A percentile compares a stretch with the other conserved stretches of the same genome.
These are phyloP conservation scores for Euphorbia celastroides DNA, from an alignment of 441 rosid species.

Conservation along the genomic window DNA sequence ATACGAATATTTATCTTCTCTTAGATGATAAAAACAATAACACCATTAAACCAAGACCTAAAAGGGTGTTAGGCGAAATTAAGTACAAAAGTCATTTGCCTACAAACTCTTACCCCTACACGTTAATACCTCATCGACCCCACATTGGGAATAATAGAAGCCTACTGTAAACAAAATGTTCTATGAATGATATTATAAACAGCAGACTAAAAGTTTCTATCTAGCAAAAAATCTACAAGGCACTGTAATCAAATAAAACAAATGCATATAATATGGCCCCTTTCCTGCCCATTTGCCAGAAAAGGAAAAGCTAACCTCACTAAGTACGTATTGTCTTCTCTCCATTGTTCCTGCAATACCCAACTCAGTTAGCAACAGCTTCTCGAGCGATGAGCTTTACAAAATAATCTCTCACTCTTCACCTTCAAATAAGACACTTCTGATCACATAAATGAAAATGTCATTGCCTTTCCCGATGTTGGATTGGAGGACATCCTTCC, in stretches of 20 bases:
- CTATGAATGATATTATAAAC: not conserved
- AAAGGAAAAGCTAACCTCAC: not conserved
- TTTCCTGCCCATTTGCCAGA: not conserved
- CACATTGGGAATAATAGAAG: too few species aligned
- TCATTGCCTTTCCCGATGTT: conserved; percentile 2
- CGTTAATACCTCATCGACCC: too few species aligned
- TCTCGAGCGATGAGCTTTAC: not conserved
- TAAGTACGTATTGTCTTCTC: too few species aligned
- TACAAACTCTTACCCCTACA: too few species aligned
- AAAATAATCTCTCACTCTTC: not conserved
- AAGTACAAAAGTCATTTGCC: too few species aligned
- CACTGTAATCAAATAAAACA: too few species aligned
- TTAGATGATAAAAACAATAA: too few species aligned
- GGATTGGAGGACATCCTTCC: conserved; percentile 9
- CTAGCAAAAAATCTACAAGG: too few species aligned
- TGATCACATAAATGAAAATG: not conserved
- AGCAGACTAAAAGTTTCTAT: not conserved
- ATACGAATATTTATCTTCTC: too few species aligned
- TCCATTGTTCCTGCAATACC: too few species aligned
- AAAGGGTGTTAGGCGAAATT: too few species aligned
- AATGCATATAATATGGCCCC: not conserved
- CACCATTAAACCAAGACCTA: too few species aligned
- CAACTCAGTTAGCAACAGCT: not conserved
- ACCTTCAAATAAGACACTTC: not conserved
- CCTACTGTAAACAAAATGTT: not conserved